Base-by-base conservation (phyloP, 257 asterid species). In the Jaltomata sinuosa region DNA sequence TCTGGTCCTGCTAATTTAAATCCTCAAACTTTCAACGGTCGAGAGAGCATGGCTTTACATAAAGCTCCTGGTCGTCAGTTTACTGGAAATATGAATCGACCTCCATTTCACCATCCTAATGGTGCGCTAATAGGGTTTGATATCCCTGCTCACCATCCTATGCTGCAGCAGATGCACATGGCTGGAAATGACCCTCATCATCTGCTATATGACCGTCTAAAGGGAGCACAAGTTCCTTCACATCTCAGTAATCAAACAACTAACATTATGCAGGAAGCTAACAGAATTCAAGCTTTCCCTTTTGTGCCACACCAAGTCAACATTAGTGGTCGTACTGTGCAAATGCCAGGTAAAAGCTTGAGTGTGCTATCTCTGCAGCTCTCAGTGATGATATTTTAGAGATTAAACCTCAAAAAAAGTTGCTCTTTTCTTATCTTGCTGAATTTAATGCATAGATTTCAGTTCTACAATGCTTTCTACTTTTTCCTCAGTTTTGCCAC, bases 131-230 rank as follows among this genome's bases (percentile, higher is more conserved):
- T 91, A 40, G 93, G 94, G 78, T 91, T 90, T 76, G 95, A 92
- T 71, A 85, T 87, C 85, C 88, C 94, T 68, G 80, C 92, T 5
- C 95, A 87, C 71, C 91, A 89, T 84, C 84, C 92, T 68, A 74
- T 87, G 86, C 84, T 91, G 85, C 94, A 91, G 88, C 96, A 90
- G 85, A 89, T 92, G 95, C 96, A 89, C 82, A 90, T 92, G 88
- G 80, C 92, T 15, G 91, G 92, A 42, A 89, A 89, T 89, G 89
- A 80, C 83, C 65, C 29, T 22, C 85, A 90, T 62, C 89, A 87
- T 69, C 53, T 87, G 27, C 84, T 81, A 64, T 89, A 88, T 6
- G 92, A 92, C 55, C 88, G 86, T 71, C 88, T 91, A 40, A 89
- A 94, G 88, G 92, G 88, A 49, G 71, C 87, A 78, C 91, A 92